Conservation (phyloP, 495 filamentous ascomycete genomes). For the Penicillium angulare region DNA sequence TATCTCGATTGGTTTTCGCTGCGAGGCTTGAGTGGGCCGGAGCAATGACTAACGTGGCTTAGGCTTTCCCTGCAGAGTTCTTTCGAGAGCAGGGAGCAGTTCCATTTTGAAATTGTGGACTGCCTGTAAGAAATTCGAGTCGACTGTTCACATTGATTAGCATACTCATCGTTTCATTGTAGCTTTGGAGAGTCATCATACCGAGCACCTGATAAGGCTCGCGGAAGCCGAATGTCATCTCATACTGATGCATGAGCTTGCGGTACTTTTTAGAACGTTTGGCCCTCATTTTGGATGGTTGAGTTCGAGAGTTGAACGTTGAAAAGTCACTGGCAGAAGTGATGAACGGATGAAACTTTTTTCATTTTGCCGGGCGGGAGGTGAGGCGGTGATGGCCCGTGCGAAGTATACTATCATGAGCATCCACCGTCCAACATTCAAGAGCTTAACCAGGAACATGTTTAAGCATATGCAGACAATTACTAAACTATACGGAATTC, state of each 20-base stretch:
- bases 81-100: slow-evolving; percentile 64
- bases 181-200: slow-evolving; percentile 30
- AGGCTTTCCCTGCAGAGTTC: slow-evolving; percentile 73
- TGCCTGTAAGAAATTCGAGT: slow-evolving; percentile 76
- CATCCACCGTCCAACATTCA: no score
- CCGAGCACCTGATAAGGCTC: slow-evolving; percentile 90
- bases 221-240: slow-evolving; percentile 78
- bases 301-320: slow-evolving; percentile 13
- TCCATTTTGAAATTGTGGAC: slow-evolving; percentile 79
- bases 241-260: slow-evolving; percentile 93
- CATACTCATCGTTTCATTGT: background rate
- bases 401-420: slow-evolving; percentile 13
- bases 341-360: slow-evolving; percentile 37
- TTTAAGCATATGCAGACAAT: no score
- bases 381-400: slow-evolving; percentile 29
- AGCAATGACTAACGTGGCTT: slow-evolving; percentile 75
- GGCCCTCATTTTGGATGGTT: slow-evolving; percentile 65
- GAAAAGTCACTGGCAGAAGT: slow-evolving; percentile 7
- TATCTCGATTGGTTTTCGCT: background rate
- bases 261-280: slow-evolving; percentile 95
- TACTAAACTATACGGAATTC: no score
- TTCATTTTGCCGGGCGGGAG: slow-evolving; percentile 45
- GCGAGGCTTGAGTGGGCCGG: background rate
- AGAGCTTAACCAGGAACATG: no score
- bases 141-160: slow-evolving; percentile 47